Conservation (phyloP, 768 basidiomycete species). For the Amanita subjunquillea region DNA sequence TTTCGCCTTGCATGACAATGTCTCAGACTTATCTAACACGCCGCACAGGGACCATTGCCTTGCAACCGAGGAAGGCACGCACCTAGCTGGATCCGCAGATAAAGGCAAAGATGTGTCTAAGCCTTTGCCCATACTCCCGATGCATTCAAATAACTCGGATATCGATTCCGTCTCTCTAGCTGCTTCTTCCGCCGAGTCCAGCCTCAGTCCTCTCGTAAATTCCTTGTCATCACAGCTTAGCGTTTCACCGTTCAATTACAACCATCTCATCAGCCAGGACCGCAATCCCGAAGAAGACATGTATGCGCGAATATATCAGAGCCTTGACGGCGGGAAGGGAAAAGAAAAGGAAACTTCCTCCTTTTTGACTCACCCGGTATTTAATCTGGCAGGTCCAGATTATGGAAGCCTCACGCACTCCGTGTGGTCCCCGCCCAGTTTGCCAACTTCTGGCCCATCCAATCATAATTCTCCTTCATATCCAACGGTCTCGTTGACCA, state of each 20-base stretch:
- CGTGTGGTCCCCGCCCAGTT: conserved; percentile 20
- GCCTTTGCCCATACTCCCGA: conserved; percentile 34
- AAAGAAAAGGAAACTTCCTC: conserved; percentile 60
- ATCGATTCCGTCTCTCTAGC: not conserved
- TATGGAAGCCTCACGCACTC: conserved; percentile 28
- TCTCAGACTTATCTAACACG: conserved; percentile 12
- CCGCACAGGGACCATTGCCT: conserved; percentile 19
- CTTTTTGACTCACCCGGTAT: conserved; percentile 54
- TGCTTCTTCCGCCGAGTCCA: conserved; percentile 2
- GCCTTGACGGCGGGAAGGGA: conserved; percentile 25
- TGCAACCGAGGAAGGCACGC: conserved; percentile 17
- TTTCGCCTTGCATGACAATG: conserved; percentile 7
- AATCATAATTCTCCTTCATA: conserved; percentile 12
- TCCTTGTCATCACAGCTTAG: conserved; percentile 12
- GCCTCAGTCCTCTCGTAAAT: conserved; percentile 9
- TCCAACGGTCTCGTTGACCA: conserved; percentile 13
- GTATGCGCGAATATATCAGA: conserved; percentile 9
- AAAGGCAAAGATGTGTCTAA: conserved; percentile 50
- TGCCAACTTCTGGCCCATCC: conserved; percentile 26
- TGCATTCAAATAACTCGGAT: not conserved
- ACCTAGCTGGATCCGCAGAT: conserved; percentile 12
- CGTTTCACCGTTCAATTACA: conserved; percentile 12
- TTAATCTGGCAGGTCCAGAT: conserved; percentile 46
- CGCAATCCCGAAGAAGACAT: not conserved
- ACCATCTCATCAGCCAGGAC: not conserved